A percentile compares a stretch with the other conserved stretches of the same genome.
Conservation (phyloP, 2,329 filamentous ascomycete genomes). For the Colletotrichum chrysophilum region DNA sequence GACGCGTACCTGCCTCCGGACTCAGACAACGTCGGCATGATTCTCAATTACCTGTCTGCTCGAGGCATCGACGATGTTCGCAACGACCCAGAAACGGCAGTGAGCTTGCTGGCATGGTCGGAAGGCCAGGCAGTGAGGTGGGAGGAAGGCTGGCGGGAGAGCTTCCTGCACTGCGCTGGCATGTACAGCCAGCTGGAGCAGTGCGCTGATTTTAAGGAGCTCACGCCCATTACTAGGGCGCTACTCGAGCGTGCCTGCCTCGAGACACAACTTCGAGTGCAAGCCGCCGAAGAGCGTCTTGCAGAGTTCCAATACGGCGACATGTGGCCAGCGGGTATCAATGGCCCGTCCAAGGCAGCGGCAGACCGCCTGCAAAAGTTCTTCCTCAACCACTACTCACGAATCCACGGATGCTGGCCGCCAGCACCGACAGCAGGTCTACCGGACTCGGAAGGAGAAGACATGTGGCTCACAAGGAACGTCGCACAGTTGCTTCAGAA, state of each 20-base stretch:
- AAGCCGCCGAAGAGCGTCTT: constrained; percentile 67
- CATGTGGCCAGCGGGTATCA: constrained; percentile 57
- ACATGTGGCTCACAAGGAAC: constrained; percentile 66
- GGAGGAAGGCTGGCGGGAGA: constrained; percentile 71
- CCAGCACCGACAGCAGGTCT: constrained; percentile 10
- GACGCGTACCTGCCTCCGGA: constrained; percentile 62
- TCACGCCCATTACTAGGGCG: constrained; percentile 67
- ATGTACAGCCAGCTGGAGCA: constrained; percentile 62
- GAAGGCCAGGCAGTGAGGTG: constrained; percentile 67
- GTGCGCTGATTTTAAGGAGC: constrained; percentile 59
- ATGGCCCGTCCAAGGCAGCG: constrained; percentile 53
- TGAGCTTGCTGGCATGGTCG: constrained; percentile 69
- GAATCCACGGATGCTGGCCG: constrained; percentile 67
- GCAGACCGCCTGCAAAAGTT: constrained; percentile 68
- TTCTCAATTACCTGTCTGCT: constrained; percentile 65
- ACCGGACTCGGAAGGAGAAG: constrained; percentile 38
- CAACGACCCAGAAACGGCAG: constrained; percentile 62
- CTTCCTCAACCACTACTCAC: constrained; percentile 61
- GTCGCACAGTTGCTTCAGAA: constrained; percentile 62
- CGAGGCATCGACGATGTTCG: constrained; percentile 69
- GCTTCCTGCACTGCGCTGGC: constrained; percentile 70
- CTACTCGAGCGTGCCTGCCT: constrained; percentile 67
- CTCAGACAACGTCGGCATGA: constrained; percentile 61
- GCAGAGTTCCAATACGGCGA: constrained; percentile 64
- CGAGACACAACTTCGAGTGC: constrained; percentile 66